Base-by-base conservation (phyloP, 1,284 basidiomycete species). In the Sporisorium exsertum region DNA sequence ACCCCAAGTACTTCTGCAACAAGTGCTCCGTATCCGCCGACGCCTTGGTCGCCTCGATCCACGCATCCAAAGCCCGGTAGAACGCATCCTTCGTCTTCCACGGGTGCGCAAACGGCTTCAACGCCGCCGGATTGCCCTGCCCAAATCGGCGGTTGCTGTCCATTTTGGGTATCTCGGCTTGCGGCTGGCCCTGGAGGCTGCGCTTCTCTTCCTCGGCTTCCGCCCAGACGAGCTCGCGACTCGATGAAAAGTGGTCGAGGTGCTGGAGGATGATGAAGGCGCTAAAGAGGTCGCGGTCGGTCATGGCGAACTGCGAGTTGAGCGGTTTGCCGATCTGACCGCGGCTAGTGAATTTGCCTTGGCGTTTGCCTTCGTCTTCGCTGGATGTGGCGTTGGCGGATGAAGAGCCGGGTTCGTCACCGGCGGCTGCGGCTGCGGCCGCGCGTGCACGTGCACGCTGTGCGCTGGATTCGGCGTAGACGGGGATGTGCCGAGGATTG, bases 181-280 rank as follows among this genome's bases (percentile, higher is more conserved):
- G 69, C 16, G 66, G 33, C 6, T 22, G 22, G 5, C 57, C 63
- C n/a, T 64, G 64, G 13, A 72, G 20, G 20, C 61, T 55, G 43
- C 67, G 49, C 56, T 79, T 81, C 52, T 81, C 79, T 16, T 64
- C 72, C 37, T 81, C 78, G 8, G 76, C 65, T 43, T 81, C 80
- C n/a, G 65, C 54, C 81, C 81, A 82, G n/a, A 81, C 24, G 16
- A 79, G 55, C 29, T 72, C 72, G 18, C 77, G 67, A 18, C 45
- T 57, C 16, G 72, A 69, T 15, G 56, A 64, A 42, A 73, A 53
- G 12, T 50, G 51, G 16, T 59, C 58, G 15, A 68, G 54, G 3
- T 67, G 59, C 22, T 64, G 58, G 5, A 70, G n/a, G 20, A 81
- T 54, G 40, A 52, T 35, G 16, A 77, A 46, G 1, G 67, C 70